Base-by-base conservation (phyloP, 768 basidiomycete species). In the Leccinum broughii region DNA sequence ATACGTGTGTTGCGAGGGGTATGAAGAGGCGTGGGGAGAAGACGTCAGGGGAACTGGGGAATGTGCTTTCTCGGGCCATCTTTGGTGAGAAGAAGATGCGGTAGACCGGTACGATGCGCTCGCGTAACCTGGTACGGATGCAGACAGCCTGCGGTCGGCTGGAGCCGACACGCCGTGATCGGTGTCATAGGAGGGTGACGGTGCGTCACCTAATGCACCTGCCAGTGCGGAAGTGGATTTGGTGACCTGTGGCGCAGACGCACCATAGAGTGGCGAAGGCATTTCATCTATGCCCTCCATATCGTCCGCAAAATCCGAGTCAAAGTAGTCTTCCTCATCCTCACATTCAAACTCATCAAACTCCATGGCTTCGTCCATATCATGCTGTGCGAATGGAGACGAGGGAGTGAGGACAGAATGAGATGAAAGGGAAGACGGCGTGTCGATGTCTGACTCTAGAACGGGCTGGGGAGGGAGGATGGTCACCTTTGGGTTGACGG, bases 181-280 rank as follows among this genome's bases (percentile, higher is more conserved):
- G 50, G 48, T 50, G 35, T 39, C 59, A 30, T 63, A 62, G 20
- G 64, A 65, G 6, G 65, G 57, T 39, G 64, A 57, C 26, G 57
- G 60, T 34, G 60, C 9, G 48, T 74, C 70, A 24, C 72, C 74
- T 28, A 74, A 56, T 35, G 75, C 73, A 0, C 74, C 72, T 60
- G 69, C 69, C 2, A 74, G 64, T 14, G 74, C 66, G 22, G 72
- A 73, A 14, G 72, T 75, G n/a, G 72, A 68, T 34, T 75, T 70
- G 63, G 66, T 64, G 57, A 61, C 55, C 4, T 74, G 69, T 4
- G 67, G 67, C 17, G 57, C 63, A 1, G 65, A 62, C 50, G 62
- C 64, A 28, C 64, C 58, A 17, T 74, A 71, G 54, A 68, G 54
- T n/a, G 61, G 61, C 24, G 66, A 64, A 48, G 51, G 57, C 3